Evolutionary conservation across 1,139 yeast species (phyloP).

Genomic region (Tardiomyces digboiensis): DNA sequence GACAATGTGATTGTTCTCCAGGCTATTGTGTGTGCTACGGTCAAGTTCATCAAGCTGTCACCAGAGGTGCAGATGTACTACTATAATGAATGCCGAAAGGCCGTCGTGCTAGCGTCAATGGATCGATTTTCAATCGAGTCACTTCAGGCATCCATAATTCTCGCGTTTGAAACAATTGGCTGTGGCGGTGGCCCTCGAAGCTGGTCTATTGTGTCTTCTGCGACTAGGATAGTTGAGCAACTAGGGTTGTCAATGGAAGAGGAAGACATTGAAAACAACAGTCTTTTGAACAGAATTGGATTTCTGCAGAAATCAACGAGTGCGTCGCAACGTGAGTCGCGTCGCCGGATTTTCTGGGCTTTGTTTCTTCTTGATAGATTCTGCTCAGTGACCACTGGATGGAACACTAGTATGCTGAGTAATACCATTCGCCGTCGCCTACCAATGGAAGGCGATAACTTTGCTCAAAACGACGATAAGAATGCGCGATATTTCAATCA

Average conservation of each 20-base stretch:
- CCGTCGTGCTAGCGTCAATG: constrained; percentile 12
- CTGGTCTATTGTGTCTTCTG: constrained; percentile 14
- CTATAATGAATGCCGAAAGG: constrained; percentile 10
- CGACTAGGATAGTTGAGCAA: constrained; percentile 15
- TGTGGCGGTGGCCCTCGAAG: constrained; percentile 16
- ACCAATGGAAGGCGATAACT: constrained; percentile 13
- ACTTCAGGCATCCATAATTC: constrained; percentile 15
- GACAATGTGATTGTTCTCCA: constrained; percentile 8
- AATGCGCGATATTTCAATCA: constrained; percentile 13
- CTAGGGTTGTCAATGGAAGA: constrained; percentile 13
- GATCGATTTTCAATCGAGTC: constrained; percentile 16
- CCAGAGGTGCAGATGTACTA: constrained; percentile 5
- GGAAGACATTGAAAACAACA: constrained; percentile 5
- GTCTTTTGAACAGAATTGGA: constrained; percentile 8
- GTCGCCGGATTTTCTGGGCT: constrained; percentile 17
- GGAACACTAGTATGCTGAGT: constrained; percentile 14
- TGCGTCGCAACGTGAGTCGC: constrained; percentile 14
- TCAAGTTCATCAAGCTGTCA: constrained; percentile 7
- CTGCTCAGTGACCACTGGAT: constrained; percentile 17
- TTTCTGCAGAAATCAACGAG: constrained; percentile 9
- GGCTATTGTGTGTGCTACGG: constrained; percentile 15
- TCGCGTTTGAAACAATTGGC: constrained; percentile 18
- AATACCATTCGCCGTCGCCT: constrained; percentile 11
- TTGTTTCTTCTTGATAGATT: constrained; percentile 16
- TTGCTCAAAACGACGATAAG: constrained; percentile 6